These are phyloP conservation scores for Simplicillium aogashimaense DNA, from an alignment of 2,329 filamentous ascomycete genomes.

Conservation along the genomic window DNA sequence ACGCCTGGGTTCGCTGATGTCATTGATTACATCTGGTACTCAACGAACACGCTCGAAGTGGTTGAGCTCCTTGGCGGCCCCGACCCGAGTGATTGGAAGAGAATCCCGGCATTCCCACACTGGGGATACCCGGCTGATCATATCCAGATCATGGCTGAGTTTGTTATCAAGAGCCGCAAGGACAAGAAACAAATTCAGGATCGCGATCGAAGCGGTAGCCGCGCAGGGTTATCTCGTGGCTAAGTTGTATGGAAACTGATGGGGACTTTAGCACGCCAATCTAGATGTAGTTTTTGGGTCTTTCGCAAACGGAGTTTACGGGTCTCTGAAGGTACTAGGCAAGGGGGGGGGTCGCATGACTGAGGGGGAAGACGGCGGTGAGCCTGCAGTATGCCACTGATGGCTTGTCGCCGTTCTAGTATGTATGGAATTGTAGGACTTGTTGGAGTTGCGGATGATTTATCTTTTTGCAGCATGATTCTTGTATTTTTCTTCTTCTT, in stretches of 20 bases:
- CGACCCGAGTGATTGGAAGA: slow-evolving; percentile 73
- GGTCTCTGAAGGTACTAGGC: not conserved
- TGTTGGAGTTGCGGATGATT: slow-evolving; percentile 7
- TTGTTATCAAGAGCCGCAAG: slow-evolving; percentile 80
- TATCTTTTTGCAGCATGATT: slow-evolving; percentile 2
- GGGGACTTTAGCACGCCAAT: not conserved
- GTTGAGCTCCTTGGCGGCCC: slow-evolving; percentile 78
- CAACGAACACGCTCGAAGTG: slow-evolving; percentile 78
- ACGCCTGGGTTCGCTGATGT: slow-evolving; percentile 86
- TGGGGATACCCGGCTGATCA: slow-evolving; percentile 94
- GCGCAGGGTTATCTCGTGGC: not conserved
- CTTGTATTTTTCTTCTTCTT: slow-evolving; percentile 3
- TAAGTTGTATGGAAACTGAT: not conserved
- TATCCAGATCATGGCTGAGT: slow-evolving; percentile 80
- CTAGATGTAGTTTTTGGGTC: slow-evolving; percentile 1
- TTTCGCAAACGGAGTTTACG: slow-evolving; percentile 1
- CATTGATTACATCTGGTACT: slow-evolving; percentile 97
- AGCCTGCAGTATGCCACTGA: not conserved
- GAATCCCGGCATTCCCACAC: slow-evolving; percentile 85
- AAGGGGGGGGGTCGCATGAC: too few relatives aligned
- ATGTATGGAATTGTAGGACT: slow-evolving; percentile 5
- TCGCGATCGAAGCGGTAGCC: slow-evolving; percentile 38
- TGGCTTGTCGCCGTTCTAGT: not conserved
- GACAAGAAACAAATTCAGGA: slow-evolving; percentile 62
- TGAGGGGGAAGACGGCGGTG: too few relatives aligned